A percentile compares a stretch with the other conserved stretches of the same genome.
Evolutionary conservation across 2,329 filamentous ascomycete species (phyloP).

Genomic region (Cadophora sp.): DNA sequence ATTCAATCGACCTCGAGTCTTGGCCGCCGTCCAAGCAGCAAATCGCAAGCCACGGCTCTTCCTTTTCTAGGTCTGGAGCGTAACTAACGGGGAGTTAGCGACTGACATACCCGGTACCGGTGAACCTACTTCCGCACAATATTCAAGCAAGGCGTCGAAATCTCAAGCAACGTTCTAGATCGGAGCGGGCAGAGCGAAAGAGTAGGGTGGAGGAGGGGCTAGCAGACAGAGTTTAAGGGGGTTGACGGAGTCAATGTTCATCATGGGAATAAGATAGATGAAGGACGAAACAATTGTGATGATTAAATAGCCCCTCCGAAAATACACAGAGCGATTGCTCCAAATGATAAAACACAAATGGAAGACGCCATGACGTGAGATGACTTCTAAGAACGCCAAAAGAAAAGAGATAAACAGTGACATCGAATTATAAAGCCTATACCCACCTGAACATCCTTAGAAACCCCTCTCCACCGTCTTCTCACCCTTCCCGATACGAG

Average conservation of each 20-base stretch:
- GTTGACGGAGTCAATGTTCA: background rate
- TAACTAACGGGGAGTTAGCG: too few species aligned
- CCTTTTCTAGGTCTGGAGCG: too few species aligned
- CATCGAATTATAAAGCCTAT: background rate
- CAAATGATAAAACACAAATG: background rate
- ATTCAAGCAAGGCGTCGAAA: too few species aligned
- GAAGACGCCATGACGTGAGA: background rate
- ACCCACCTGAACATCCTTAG: background rate
- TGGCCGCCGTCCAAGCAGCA: too few species aligned
- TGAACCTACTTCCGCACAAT: too few species aligned
- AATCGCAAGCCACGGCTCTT: too few species aligned
- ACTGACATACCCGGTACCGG: too few species aligned
- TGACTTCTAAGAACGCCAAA: conserved; percentile 1
- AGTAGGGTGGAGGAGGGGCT: too few species aligned
- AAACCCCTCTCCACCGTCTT: background rate
- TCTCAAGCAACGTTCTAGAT: too few species aligned
- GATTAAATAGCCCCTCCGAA: background rate
- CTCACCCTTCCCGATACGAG: background rate
- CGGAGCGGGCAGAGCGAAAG: too few species aligned
- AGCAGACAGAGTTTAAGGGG: background rate
- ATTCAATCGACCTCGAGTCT: too few species aligned
- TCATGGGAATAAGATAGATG: background rate
- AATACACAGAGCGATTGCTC: background rate
- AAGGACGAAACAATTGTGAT: background rate
- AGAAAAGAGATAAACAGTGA: background rate